These are phyloP conservation scores for Ilyonectria destructans DNA, from an alignment of 2,329 filamentous ascomycete genomes.

Conservation along the genomic window DNA sequence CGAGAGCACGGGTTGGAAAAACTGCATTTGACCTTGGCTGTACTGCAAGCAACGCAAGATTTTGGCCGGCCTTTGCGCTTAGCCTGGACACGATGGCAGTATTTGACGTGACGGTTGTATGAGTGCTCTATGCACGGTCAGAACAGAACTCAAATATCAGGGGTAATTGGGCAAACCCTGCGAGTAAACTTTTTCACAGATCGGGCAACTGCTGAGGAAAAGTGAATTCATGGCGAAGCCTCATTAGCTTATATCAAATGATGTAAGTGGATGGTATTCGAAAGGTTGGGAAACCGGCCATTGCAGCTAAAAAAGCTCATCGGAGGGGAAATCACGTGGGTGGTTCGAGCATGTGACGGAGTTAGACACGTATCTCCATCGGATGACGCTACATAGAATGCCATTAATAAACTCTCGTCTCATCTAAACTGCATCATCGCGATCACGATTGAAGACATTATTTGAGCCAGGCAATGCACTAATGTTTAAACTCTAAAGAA, in stretches of 20 bases:
- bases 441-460: background rate
- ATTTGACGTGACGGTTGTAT: slow-evolving; percentile 47
- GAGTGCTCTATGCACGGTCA: slow-evolving; percentile 32
- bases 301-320: background rate
- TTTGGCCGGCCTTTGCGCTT: slow-evolving; percentile 46
- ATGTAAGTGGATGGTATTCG: background rate
- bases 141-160: too few species aligned
- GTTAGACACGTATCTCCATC: background rate
- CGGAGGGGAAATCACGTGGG: background rate
- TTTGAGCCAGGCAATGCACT: background rate
- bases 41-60: slow-evolving; percentile 43
- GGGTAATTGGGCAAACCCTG: slow-evolving; percentile 29
- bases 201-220: slow-evolving; percentile 33
- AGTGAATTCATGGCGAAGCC: background rate
- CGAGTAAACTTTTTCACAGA: slow-evolving; percentile 44
- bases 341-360: background rate
- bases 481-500: background rate
- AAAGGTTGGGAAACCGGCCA: background rate
- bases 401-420: background rate
- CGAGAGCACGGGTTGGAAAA: slow-evolving; percentile 45
- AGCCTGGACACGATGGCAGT: slow-evolving; percentile 45
- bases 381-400: background rate
- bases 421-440: background rate
- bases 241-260: background rate
- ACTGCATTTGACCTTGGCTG: slow-evolving; percentile 45